Percentiles rank a stretch among this genome's conserved stretches.
phyloP scores from a whole-genome alignment of 2,329 filamentous ascomycete genomes.

The Penicillium olsonii region DNA sequence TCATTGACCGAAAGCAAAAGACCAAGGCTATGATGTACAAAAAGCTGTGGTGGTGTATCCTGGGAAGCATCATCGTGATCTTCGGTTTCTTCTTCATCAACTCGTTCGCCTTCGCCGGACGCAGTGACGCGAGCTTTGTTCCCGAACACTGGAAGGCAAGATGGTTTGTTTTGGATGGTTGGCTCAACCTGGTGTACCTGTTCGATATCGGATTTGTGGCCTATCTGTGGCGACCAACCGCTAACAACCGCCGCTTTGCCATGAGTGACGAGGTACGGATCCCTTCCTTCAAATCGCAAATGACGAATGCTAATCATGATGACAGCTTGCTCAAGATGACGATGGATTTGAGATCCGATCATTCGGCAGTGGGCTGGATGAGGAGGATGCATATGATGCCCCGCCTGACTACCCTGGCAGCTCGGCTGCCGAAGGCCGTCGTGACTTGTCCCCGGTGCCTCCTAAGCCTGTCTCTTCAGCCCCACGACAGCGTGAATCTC shows the following conservation, averaged over 20 bases:
- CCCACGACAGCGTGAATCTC: conserved; percentile 58
- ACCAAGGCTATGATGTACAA: conserved; percentile 96
- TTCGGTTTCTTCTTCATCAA: conserved; percentile 99
- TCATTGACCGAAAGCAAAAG: conserved; percentile 91
- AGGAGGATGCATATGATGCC: conserved; percentile 55
- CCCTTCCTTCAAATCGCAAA: background rate
- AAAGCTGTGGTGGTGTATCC: conserved; percentile 97
- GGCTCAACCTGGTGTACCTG: conserved; percentile 95
- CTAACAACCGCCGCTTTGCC: conserved; percentile 93
- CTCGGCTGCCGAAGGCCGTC: conserved; percentile 31
- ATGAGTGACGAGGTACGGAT: conserved; percentile 87
- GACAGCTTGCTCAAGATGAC: conserved; percentile 87
- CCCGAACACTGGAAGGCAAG: conserved; percentile 96
- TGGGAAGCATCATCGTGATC: conserved; percentile 88
- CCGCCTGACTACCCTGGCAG: conserved; percentile 36
- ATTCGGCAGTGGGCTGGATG: conserved; percentile 73
- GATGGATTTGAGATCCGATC: conserved; percentile 97
- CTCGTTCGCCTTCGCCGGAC: conserved; percentile 89
- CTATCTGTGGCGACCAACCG: conserved; percentile 94
- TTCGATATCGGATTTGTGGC: conserved; percentile 90
- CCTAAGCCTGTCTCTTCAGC: conserved; percentile 56
- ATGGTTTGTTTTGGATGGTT: conserved; percentile 97
- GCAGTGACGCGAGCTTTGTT: conserved; percentile 82
- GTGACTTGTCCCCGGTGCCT: conserved; percentile 42
- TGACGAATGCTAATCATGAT: conserved; percentile 30